Conservation (phyloP, 1,139 yeast genomes). For the Suhomyces bolitotheri region DNA sequence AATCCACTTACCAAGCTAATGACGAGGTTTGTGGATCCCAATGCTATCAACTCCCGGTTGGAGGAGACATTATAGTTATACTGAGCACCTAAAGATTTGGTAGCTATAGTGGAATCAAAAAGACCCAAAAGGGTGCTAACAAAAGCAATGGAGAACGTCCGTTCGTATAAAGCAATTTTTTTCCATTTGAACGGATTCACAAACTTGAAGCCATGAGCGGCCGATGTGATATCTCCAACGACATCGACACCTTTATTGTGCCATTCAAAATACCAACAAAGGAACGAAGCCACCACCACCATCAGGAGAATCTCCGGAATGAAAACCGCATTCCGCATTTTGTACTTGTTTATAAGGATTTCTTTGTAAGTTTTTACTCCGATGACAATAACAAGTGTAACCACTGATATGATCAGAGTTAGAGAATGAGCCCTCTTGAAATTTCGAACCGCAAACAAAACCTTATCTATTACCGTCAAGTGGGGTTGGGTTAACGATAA, state of each 20-base stretch:
- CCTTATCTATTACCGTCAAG: conserved; percentile 25
- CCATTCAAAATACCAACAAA: conserved; percentile 29
- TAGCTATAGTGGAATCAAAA: conserved; percentile 37
- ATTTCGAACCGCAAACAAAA: conserved; percentile 20
- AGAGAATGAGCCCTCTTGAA: conserved; percentile 21
- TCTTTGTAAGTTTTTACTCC: conserved; percentile 22
- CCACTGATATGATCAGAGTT: conserved; percentile 24
- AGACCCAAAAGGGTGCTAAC: conserved; percentile 35
- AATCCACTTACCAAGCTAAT: conserved; percentile 33
- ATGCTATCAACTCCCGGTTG: conserved; percentile 36
- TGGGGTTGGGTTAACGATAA: conserved; percentile 24
- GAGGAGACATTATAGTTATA: conserved; percentile 34
- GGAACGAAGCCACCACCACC: conserved; percentile 32
- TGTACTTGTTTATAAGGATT: conserved; percentile 20
- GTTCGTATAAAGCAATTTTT: conserved; percentile 23
- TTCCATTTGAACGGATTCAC: conserved; percentile 26
- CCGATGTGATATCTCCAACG: conserved; percentile 26
- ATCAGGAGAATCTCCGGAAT: conserved; percentile 35
- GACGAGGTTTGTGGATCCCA: conserved; percentile 32
- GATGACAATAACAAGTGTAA: conserved; percentile 27
- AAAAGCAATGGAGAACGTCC: conserved; percentile 30
- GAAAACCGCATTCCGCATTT: conserved; percentile 23
- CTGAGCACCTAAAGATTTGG: conserved; percentile 33
- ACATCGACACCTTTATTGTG: conserved; percentile 29
- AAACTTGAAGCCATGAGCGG: conserved; percentile 13